Conservation (phyloP, 179 eudicot genomes). For the Silene coronaria region DNA sequence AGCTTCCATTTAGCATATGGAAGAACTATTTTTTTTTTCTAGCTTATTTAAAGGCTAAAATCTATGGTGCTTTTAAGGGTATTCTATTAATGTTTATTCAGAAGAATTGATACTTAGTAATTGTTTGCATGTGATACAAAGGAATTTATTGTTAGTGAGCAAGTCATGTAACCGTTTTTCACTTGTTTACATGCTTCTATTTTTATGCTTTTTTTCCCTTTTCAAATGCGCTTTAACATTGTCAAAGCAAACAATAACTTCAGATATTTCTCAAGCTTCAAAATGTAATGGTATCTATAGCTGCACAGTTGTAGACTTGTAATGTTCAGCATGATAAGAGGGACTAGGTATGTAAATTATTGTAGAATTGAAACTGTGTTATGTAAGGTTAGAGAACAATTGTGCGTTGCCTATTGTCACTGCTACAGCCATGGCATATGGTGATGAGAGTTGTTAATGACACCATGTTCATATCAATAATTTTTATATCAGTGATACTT, state of each 20-base stretch:
- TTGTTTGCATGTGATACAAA: too few relatives aligned
- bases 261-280: not conserved
- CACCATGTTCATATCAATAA: not conserved
- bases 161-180: not conserved
- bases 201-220: too few relatives aligned
- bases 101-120: too few relatives aligned
- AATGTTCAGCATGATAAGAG: not conserved
- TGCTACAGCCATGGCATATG: not conserved
- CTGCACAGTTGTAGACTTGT: not conserved
- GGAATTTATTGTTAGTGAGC: not conserved
- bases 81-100: too few relatives aligned
- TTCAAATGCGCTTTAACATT: not conserved
- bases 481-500: not conserved
- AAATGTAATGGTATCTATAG: not conserved
- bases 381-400: not conserved
- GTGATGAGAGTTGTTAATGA: not conserved
- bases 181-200: not conserved
- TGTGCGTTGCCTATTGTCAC: not conserved
- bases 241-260: not conserved
- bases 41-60: too few relatives aligned
- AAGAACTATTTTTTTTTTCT: too few relatives aligned
- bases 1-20: too few relatives aligned
- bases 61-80: too few relatives aligned
- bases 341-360: not conserved
- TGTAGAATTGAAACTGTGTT: not conserved